A percentile compares a stretch with the other conserved stretches of the same genome.
Evolutionary conservation across 257 asterid species (phyloP).

Genomic region (Penstemon eatonii): DNA sequence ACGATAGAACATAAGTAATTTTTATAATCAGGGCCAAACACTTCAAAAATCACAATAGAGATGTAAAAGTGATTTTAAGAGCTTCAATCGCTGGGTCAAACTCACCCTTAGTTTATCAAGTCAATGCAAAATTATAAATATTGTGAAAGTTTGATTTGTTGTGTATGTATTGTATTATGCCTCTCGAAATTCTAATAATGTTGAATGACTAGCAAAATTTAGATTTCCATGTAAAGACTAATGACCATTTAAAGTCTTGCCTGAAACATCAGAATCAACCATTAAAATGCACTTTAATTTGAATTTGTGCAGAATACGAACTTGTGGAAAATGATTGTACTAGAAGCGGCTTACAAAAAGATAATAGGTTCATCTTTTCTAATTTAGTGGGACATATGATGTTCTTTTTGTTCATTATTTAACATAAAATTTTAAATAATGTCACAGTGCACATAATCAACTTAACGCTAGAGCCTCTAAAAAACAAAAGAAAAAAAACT

Average conservation of each 20-base stretch:
- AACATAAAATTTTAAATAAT: constrained; percentile 25
- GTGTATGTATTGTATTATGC: no score
- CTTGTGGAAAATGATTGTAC: background rate
- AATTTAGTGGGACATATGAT: constrained; percentile 20
- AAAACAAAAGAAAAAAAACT: no score
- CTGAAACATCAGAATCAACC: constrained; percentile 16
- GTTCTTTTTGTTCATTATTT: background rate
- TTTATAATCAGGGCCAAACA: no score
- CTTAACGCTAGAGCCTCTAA: no score
- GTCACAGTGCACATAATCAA: constrained; percentile 12
- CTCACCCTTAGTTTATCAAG: no score
- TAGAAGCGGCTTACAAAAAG: constrained; percentile 10
- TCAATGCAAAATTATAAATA: no score
- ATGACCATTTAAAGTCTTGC: constrained; percentile 26
- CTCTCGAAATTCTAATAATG: background rate
- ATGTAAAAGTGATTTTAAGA: no score
- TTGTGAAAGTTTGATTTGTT: no score
- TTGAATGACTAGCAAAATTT: constrained; percentile 17
- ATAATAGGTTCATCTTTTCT: background rate
- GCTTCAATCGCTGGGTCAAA: no score
- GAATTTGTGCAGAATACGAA: background rate
- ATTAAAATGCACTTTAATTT: background rate
- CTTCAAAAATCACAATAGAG: no score
- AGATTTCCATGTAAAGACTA: constrained; percentile 28
- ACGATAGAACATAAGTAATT: no score